phyloP scores from a whole-genome alignment of 2,329 filamentous ascomycete species.

The Neonectria magnoliae region DNA sequence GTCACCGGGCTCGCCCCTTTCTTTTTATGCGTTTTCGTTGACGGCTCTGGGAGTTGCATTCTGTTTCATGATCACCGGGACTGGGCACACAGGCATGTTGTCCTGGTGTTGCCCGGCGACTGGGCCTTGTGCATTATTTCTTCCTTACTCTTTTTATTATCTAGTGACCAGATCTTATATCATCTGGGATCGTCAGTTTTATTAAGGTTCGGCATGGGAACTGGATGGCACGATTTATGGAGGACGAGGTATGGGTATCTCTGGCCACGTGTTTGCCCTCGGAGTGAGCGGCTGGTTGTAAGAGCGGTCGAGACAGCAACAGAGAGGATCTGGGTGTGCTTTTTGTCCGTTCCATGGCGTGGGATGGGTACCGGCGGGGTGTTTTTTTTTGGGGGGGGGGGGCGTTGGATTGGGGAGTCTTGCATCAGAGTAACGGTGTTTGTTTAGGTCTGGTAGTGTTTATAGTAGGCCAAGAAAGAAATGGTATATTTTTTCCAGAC shows the following conservation, averaged over 20 bases:
- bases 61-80: constrained; percentile 40
- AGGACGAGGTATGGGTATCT: constrained; percentile 15
- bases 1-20: constrained; percentile 24
- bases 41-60: constrained; percentile 42
- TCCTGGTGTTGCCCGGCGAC: constrained; percentile 25
- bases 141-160: constrained; percentile 21
- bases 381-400: no score
- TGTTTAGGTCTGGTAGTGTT: constrained; percentile 15
- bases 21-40: constrained; percentile 27
- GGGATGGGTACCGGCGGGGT: constrained; percentile 33
- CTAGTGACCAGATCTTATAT: constrained; percentile 23
- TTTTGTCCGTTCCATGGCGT: constrained; percentile 15
- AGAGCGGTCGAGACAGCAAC: constrained; percentile 27
- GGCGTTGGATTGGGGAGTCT: constrained; percentile 41
- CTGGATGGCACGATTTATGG: constrained; percentile 4
- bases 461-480: constrained; percentile 16
- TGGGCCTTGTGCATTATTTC: constrained; percentile 27
- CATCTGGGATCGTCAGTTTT: constrained; percentile 18
- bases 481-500: background rate
- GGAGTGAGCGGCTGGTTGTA: constrained; percentile 20
- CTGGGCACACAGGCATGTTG: constrained; percentile 26
- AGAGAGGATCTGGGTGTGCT: constrained; percentile 22
- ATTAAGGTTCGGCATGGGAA: constrained; percentile 11
- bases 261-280: constrained; percentile 13
- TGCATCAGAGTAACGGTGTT: constrained; percentile 44